phyloP scores from a whole-genome alignment of 805 yeast genomes.

The Zygoascus flipseniorum region DNA sequence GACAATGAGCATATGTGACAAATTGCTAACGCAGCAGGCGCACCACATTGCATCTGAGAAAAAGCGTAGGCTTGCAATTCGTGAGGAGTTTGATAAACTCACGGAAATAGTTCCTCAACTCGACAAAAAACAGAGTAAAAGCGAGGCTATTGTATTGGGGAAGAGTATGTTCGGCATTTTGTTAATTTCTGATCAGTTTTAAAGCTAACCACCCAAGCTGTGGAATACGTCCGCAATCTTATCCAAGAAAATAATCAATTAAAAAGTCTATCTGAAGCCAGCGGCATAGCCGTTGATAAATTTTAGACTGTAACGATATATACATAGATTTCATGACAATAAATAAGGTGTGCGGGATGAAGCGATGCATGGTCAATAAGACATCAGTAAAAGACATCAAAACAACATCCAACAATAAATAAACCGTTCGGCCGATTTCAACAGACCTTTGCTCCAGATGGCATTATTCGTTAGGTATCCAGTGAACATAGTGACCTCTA shows the following conservation, averaged over 20 bases:
- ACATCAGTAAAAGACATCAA: neutral
- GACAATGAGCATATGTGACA: neutral
- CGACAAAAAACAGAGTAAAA: constrained; percentile 59
- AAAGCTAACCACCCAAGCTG: neutral
- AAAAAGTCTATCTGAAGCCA: neutral
- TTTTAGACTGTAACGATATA: neutral
- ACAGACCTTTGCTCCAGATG: no score
- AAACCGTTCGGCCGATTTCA: no score
- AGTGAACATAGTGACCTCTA: constrained; percentile 1
- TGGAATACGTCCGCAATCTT: neutral
- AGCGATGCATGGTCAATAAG: neutral
- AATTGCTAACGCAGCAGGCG: constrained; percentile 32
- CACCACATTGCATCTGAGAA: constrained; percentile 83
- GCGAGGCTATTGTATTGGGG: constrained; percentile 69
- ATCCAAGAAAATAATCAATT: neutral
- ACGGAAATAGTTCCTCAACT: constrained; percentile 71
- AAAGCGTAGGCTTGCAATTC: constrained; percentile 74
- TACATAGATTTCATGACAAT: neutral
- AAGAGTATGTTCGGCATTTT: constrained; percentile 26
- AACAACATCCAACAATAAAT: neutral
- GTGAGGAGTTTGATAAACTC: constrained; percentile 71
- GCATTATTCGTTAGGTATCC: neutral
- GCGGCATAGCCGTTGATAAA: neutral
- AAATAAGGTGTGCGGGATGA: neutral
- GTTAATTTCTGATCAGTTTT: neutral